phyloP scores from a whole-genome alignment of 495 filamentous ascomycete genomes.

The Chaetomium tenue region DNA sequence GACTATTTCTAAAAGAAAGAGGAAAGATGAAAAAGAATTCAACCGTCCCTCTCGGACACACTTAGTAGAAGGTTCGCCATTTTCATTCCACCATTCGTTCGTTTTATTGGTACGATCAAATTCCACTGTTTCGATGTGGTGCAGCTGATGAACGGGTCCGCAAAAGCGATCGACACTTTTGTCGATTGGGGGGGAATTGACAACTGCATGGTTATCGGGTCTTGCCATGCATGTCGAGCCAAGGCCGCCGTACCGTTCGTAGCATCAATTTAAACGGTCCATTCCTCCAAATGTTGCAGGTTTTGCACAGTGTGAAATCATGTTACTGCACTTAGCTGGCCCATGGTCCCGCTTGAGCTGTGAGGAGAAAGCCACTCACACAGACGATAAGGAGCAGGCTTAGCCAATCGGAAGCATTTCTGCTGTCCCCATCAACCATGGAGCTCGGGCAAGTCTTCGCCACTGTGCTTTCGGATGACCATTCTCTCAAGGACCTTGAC shows the following conservation, averaged over 20 bases:
- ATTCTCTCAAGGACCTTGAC: not conserved
- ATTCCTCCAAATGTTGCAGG: not conserved
- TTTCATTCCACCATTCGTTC: not conserved
- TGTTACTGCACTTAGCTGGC: not conserved
- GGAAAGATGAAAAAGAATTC: not conserved
- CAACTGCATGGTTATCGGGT: not conserved
- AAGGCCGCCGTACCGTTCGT: not conserved
- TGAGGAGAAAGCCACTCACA: not conserved
- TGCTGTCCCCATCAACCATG: conserved; percentile 8
- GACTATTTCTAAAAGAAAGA: not conserved
- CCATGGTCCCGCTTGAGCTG: not conserved
- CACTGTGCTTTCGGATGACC: not conserved
- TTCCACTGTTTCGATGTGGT: not conserved
- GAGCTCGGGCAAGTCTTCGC: conserved; percentile 10
- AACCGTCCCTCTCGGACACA: not conserved
- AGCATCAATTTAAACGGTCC: not conserved
- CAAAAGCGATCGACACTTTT: no score
- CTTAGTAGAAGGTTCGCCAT: not conserved
- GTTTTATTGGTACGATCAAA: not conserved
- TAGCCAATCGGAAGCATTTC: conserved; percentile 4
- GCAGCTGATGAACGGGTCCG: not conserved
- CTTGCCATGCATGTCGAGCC: not conserved
- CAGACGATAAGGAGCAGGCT: not conserved
- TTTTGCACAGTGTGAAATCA: not conserved
- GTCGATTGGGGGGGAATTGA: no score